Evolutionary conservation across 75 land plant species (phyloP).

Genomic region (Pinus albicaulis): DNA sequence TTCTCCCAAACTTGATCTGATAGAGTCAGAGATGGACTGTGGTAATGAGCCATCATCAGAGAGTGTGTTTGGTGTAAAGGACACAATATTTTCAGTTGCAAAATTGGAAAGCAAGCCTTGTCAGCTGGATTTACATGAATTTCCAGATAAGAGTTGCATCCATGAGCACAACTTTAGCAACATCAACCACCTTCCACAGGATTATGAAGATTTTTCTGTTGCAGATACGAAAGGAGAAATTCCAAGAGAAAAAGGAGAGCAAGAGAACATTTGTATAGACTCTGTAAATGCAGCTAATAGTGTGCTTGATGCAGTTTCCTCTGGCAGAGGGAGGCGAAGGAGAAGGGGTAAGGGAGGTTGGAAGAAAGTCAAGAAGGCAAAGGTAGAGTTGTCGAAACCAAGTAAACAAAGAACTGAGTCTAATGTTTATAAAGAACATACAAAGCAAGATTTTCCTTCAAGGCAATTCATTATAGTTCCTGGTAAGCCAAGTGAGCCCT

Average conservation of each 20-base stretch:
- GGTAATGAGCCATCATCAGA: slow-evolving; percentile 2
- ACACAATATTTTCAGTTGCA: background rate
- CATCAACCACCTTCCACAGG: background rate
- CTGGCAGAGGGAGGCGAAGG: slow-evolving; percentile 5
- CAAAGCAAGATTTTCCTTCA: slow-evolving; percentile 9
- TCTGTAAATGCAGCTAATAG: slow-evolving; percentile 1
- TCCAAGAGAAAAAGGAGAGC: background rate
- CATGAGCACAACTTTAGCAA: background rate
- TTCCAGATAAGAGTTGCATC: background rate
- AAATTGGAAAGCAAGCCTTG: background rate
- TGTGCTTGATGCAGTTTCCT: slow-evolving; percentile 4
- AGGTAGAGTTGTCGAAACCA: slow-evolving; percentile 4
- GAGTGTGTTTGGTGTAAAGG: background rate
- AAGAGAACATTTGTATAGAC: background rate
- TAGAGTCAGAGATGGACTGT: background rate
- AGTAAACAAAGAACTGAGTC: slow-evolving; percentile 1
- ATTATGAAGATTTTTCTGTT: background rate
- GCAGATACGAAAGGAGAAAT: slow-evolving; percentile 1
- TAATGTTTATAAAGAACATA: background rate
- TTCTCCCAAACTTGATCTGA: background rate
- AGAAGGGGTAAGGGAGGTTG: slow-evolving; percentile 5
- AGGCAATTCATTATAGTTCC: slow-evolving; percentile 22
- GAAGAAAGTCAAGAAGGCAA: slow-evolving; percentile 8
- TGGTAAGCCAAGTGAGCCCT: slow-evolving; percentile 22
- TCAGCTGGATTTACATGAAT: background rate